Base-by-base conservation (phyloP, 345 rosid genomes). In the Hibiscus tridactylites region DNA sequence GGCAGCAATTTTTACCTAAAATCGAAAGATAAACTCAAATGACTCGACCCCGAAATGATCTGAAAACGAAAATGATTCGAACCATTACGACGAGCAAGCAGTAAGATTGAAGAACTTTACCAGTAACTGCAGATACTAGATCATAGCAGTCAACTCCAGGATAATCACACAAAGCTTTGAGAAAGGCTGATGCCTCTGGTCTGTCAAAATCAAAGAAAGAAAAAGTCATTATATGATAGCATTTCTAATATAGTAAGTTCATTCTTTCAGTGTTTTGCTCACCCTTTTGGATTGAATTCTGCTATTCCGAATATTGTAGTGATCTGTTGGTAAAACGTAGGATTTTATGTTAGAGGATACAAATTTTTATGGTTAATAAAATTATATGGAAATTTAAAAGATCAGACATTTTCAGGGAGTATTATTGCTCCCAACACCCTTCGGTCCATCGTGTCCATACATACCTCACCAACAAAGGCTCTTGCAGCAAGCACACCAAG, bases 271-370 rank as follows among this genome's bases (percentile, higher is more conserved):
- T 39, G 37, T 39, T 24, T 17, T 44, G 16, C 75, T 78, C 82
- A 90, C 98, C 89, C 90, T 74, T 80, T 88, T 5, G 99, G 99
- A 81, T 92, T 83, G 81, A 94, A 94, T 83, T 91, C 96, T 2
- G 89, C 85, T 58, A 82, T 2, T 60, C 97, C 96, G 9, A 85
- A 49, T 2, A 49, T 2, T 49, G 4, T 49, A 49, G 16, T 12
- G 53, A 49, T 49, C 53, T 49, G 53, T 49, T 49, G 53, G 5
- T n/a, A 49, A 49, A 49, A 33, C 37, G 37, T 1, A 33, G 0
- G 6, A 33, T 33, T 33, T 33, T 33, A 33, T 33, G 37, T 33
- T 33, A 33, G 37, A 33, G 1, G 37, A 33, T 33, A 0, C 5
- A 5, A 33, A 33, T 0, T 33, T 33, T 33, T 33, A 33, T 33